Evolutionary conservation across 805 yeast species (phyloP).

Genomic region (Candida gorgasii): DNA sequence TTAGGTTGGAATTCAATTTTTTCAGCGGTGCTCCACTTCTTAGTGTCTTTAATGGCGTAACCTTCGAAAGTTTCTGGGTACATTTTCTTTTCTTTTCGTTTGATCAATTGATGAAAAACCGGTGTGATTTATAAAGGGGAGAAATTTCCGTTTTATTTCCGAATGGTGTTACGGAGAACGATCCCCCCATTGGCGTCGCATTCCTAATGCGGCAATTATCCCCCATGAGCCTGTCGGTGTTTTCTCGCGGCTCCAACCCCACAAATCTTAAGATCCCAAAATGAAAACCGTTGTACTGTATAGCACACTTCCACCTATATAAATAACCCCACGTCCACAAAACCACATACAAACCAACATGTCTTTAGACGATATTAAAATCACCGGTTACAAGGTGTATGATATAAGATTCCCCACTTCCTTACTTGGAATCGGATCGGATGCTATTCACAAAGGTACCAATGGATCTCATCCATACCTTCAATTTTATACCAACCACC

Average conservation of each 20-base stretch:
- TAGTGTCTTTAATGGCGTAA: slow-evolving; percentile 25
- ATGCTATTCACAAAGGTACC: slow-evolving; percentile 42
- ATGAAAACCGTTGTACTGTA: slow-evolving; percentile 1
- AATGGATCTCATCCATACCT: slow-evolving; percentile 44
- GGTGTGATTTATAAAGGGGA: too few species aligned
- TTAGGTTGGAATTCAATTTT: slow-evolving; percentile 27
- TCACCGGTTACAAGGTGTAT: slow-evolving; percentile 28
- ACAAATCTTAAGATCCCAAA: background rate
- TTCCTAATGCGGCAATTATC: background rate
- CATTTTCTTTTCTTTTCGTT: too few species aligned
- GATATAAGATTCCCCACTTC: slow-evolving; percentile 42
- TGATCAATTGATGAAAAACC: too few species aligned
- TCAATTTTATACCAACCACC: slow-evolving; percentile 25
- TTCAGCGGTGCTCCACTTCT: slow-evolving; percentile 29
- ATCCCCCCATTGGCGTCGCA: too few species aligned
- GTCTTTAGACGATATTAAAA: slow-evolving; percentile 15
- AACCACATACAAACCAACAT: background rate
- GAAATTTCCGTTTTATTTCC: too few species aligned
- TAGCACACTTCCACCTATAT: background rate
- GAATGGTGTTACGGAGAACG: too few species aligned
- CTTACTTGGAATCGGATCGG: slow-evolving; percentile 40
- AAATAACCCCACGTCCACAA: background rate
- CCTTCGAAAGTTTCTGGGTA: slow-evolving; percentile 32
- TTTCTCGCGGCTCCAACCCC: too few species aligned
- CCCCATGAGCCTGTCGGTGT: too few species aligned